Conservation (phyloP, 768 basidiomycete genomes). For the Cystoderma amianthinum region DNA sequence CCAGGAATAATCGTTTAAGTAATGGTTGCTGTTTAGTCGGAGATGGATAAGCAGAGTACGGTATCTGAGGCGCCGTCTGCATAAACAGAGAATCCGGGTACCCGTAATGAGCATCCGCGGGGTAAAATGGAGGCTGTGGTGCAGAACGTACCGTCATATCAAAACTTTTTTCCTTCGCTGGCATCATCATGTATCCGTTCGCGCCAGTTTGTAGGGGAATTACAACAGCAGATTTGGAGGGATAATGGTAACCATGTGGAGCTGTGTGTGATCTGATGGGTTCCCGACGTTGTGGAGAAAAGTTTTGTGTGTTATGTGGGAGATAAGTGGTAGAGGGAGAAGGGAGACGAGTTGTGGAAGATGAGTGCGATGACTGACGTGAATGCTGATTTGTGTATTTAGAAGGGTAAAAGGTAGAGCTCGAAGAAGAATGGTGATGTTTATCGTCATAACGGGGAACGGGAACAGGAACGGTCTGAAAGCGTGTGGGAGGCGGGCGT, state of each 20-base stretch:
- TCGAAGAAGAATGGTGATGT: not conserved
- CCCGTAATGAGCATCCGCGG: slow-evolving; percentile 1
- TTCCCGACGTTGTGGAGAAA: slow-evolving; percentile 1
- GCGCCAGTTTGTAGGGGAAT: slow-evolving; percentile 1
- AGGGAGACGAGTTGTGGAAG: slow-evolving; percentile 1
- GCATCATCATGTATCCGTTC: not conserved
- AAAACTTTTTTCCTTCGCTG: not conserved
- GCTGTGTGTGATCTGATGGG: slow-evolving; percentile 7
- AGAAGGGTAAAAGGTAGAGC: not conserved
- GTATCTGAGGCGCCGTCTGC: slow-evolving; percentile 7
- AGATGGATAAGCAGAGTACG: slow-evolving; percentile 7
- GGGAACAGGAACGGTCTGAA: slow-evolving; percentile 1
- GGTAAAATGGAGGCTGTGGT: no score
- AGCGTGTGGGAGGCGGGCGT: slow-evolving; percentile 10
- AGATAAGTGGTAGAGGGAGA: not conserved
- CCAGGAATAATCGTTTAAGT: slow-evolving; percentile 11
- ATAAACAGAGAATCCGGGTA: not conserved
- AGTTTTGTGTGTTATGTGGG: not conserved
- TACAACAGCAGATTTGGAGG: not conserved
- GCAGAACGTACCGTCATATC: not conserved
- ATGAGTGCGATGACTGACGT: slow-evolving; percentile 1
- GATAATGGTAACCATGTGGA: slow-evolving; percentile 1
- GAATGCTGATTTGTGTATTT: not conserved
- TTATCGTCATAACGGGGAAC: not conserved
- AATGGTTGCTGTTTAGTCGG: slow-evolving; percentile 8